These are phyloP conservation scores for Pinus albicaulis DNA, from an alignment of 75 land plant genomes.

Conservation along the genomic window DNA sequence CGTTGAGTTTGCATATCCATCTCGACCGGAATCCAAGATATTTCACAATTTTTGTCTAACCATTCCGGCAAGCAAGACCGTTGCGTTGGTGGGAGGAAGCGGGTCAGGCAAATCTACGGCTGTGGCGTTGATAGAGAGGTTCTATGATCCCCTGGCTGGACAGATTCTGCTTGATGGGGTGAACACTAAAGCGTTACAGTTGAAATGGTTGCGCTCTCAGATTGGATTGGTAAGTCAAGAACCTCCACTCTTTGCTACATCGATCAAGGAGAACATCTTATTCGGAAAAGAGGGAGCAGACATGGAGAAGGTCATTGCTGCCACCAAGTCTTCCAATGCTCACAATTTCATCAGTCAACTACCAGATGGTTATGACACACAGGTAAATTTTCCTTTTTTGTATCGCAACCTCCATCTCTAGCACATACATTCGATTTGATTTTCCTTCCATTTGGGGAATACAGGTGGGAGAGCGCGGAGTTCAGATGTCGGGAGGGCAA, in stretches of 20 bases:
- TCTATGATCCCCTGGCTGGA: conserved; percentile 45
- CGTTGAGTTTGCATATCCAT: no score
- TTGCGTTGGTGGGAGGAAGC: neutral
- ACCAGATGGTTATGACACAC: conserved; percentile 26
- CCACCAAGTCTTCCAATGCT: conserved; percentile 5
- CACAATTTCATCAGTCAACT: conserved; percentile 13
- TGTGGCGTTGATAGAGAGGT: conserved; percentile 53
- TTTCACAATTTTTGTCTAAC: no score
- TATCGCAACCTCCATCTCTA: no score
- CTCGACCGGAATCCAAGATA: no score
- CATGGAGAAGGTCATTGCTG: no score
- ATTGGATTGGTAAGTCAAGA: no score
- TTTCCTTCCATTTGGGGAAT: no score
- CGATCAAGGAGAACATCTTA: conserved; percentile 28
- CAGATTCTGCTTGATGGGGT: conserved; percentile 19
- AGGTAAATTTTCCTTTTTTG: conserved; percentile 3
- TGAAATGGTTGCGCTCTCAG: no score
- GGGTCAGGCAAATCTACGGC: conserved; percentile 46
- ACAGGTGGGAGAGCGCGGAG: conserved; percentile 23
- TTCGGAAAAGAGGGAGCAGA: conserved; percentile 1
- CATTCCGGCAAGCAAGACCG: no score
- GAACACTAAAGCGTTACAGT: neutral
- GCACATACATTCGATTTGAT: no score
- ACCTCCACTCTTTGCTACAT: conserved; percentile 18
- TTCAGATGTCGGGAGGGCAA: conserved; percentile 35